phyloP scores from a whole-genome alignment of 148 eudicot species.

The Oxyria digyna region DNA sequence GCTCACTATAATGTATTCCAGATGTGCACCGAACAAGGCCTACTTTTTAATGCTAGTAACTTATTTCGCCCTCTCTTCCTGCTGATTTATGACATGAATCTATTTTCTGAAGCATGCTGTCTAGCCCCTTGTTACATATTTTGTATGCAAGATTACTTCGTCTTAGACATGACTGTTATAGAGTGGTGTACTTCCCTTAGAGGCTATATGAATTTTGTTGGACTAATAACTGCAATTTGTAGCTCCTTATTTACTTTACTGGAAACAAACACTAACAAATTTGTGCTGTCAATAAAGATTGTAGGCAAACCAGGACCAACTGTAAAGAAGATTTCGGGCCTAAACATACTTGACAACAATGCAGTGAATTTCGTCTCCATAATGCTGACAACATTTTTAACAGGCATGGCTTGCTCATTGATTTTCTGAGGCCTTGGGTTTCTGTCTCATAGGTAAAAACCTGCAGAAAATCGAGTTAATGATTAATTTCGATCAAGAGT shows the following conservation, averaged over 20 bases:
- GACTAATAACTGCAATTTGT: too few relatives aligned
- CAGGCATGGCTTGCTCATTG: slow-evolving; percentile 19
- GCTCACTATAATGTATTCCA: too few relatives aligned
- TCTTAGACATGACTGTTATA: too few relatives aligned
- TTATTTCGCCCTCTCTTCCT: not conserved
- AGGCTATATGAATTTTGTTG: too few relatives aligned
- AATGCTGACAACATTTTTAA: slow-evolving; percentile 25
- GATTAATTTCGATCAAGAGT: not conserved
- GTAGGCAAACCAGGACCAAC: slow-evolving; percentile 38
- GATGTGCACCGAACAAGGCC: too few relatives aligned
- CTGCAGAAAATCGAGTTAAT: not conserved
- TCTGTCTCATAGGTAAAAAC: not conserved
- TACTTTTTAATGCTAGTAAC: not conserved
- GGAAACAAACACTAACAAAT: not conserved
- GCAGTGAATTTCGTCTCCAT: slow-evolving; percentile 29
- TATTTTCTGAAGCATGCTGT: too few relatives aligned
- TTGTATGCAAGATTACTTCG: too few relatives aligned
- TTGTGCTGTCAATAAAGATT: slow-evolving; percentile 18
- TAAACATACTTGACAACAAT: slow-evolving; percentile 29
- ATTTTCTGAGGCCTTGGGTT: slow-evolving; percentile 20
- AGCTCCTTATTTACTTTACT: not conserved
- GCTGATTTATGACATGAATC: too few relatives aligned
- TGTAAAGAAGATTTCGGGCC: slow-evolving; percentile 29
- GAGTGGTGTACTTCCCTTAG: too few relatives aligned
- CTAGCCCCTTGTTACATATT: too few relatives aligned